Conservation (phyloP, 106 monocot genomes). For the Dendrobium catenatum region DNA sequence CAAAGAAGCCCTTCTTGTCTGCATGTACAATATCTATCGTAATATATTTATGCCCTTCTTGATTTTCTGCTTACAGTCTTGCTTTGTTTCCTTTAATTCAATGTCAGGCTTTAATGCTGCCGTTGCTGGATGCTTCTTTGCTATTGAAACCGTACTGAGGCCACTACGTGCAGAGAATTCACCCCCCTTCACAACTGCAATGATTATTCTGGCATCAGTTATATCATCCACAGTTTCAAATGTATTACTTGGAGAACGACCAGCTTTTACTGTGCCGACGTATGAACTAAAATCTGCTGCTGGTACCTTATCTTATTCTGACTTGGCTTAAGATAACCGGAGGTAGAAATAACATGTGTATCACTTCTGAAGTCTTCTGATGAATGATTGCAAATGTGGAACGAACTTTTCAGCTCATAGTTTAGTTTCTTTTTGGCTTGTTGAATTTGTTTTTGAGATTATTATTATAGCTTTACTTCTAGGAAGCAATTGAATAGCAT, state of each 20-base stretch:
- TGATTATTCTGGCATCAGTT: slow-evolving; percentile 96
- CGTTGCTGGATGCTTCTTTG: slow-evolving; percentile 97
- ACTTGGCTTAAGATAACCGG: slow-evolving; percentile 11
- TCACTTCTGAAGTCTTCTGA: neutral
- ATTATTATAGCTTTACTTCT: neutral
- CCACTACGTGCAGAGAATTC: slow-evolving; percentile 92
- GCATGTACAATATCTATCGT: neutral
- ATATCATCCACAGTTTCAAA: slow-evolving; percentile 96
- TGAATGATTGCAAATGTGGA: neutral
- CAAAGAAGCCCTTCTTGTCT: neutral
- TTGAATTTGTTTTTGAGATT: neutral
- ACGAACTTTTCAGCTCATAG: neutral
- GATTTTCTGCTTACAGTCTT: neutral
- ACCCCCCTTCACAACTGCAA: slow-evolving; percentile 95
- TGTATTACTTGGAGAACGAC: slow-evolving; percentile 82
- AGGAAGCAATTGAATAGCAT: neutral
- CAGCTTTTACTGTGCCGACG: slow-evolving; percentile 89
- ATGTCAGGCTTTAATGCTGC: slow-evolving; percentile 91
- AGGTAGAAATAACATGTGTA: slow-evolving; percentile 1
- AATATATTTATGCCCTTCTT: neutral
- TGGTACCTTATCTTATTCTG: slow-evolving; percentile 81
- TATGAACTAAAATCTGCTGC: slow-evolving; percentile 99
- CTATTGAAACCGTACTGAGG: slow-evolving; percentile 92
- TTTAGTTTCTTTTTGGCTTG: neutral
- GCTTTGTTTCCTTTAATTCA: slow-evolving; percentile 3